A percentile compares a stretch with the other conserved stretches of the same genome.
These are phyloP conservation scores for Phaffomyces thermotolerans DNA, from an alignment of 805 yeast species.

Conservation along the genomic window DNA sequence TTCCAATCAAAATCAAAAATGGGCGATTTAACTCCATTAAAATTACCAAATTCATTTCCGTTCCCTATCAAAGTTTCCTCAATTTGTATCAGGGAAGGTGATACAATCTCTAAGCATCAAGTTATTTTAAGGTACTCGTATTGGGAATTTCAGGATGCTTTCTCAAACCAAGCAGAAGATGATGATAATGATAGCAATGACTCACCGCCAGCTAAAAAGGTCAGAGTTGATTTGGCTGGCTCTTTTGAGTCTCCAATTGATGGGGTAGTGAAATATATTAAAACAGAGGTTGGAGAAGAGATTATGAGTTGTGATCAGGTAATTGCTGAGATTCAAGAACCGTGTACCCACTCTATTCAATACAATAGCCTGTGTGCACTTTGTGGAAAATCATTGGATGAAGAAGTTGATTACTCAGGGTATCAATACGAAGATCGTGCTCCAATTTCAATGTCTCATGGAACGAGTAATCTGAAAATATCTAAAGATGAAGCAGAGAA, in stretches of 20 bases:
- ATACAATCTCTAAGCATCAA: slow-evolving; percentile 30
- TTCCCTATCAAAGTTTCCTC: slow-evolving; percentile 34
- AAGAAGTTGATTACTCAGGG: slow-evolving; percentile 70
- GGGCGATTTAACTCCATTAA: slow-evolving; percentile 18
- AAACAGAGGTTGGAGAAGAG: slow-evolving; percentile 52
- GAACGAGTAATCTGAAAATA: slow-evolving; percentile 74
- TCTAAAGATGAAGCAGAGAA: slow-evolving; percentile 81
- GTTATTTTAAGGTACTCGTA: slow-evolving; percentile 36
- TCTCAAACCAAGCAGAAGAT: slow-evolving; percentile 19
- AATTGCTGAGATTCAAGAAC: slow-evolving; percentile 59
- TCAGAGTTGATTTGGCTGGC: slow-evolving; percentile 60
- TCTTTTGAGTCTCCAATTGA: slow-evolving; percentile 78
- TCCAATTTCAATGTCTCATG: slow-evolving; percentile 84
- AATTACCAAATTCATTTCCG: slow-evolving; percentile 24
- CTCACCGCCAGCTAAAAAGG: slow-evolving; percentile 23
- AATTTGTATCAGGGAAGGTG: slow-evolving; percentile 26
- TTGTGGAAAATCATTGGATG: slow-evolving; percentile 42
- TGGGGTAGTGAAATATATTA: slow-evolving; percentile 52
- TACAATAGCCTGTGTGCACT: slow-evolving; percentile 29
- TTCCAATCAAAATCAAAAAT: slow-evolving; percentile 1
- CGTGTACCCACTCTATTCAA: slow-evolving; percentile 88
- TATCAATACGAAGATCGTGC: slow-evolving; percentile 53
- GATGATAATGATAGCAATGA: slow-evolving; percentile 9
- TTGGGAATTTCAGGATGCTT: slow-evolving; percentile 35
- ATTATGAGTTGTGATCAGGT: slow-evolving; percentile 39